These are phyloP conservation scores for Xylogone sp. DNA, from an alignment of 2,329 filamentous ascomycete species.

Conservation along the genomic window DNA sequence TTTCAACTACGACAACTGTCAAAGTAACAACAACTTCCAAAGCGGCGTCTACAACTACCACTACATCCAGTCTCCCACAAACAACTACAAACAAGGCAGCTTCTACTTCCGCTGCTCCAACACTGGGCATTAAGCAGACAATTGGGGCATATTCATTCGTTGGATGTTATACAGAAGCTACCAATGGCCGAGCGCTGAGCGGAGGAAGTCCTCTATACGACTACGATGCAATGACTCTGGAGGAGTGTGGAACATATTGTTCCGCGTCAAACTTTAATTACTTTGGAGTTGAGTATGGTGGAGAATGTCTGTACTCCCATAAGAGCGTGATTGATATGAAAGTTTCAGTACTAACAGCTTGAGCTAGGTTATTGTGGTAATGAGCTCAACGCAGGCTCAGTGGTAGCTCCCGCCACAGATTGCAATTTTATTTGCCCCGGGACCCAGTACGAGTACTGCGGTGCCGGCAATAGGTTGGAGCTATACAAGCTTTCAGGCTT, in stretches of 20 bases:
- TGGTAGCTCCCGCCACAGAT: too few species aligned
- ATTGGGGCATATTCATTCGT: slow-evolving; percentile 42
- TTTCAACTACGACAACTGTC: not conserved
- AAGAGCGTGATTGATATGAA: too few species aligned
- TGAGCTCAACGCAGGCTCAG: too few species aligned
- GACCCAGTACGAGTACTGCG: too few species aligned
- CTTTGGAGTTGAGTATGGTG: slow-evolving; percentile 48
- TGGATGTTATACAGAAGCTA: slow-evolving; percentile 47
- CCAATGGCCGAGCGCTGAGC: slow-evolving; percentile 38
- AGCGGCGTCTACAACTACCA: not conserved
- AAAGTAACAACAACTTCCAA: not conserved
- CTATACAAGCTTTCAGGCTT: too few species aligned
- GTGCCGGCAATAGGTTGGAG: too few species aligned
- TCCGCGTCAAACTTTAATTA: slow-evolving; percentile 36
- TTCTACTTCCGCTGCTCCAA: not conserved
- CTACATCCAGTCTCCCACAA: not conserved
- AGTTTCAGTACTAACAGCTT: too few species aligned
- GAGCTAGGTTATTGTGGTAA: too few species aligned
- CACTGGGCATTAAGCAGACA: slow-evolving; percentile 23
- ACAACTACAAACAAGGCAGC: not conserved
- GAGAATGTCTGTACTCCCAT: slow-evolving; percentile 47
- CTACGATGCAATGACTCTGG: slow-evolving; percentile 40
- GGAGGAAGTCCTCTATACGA: slow-evolving; percentile 40
- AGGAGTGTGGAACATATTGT: slow-evolving; percentile 44
- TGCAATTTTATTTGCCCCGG: too few species aligned